Evolutionary conservation across 2,329 filamentous ascomycete species (phyloP), one percentile per base, ranked within the genome.

Genomic region (Monilinia vaccinii-corymbosi): DNA sequence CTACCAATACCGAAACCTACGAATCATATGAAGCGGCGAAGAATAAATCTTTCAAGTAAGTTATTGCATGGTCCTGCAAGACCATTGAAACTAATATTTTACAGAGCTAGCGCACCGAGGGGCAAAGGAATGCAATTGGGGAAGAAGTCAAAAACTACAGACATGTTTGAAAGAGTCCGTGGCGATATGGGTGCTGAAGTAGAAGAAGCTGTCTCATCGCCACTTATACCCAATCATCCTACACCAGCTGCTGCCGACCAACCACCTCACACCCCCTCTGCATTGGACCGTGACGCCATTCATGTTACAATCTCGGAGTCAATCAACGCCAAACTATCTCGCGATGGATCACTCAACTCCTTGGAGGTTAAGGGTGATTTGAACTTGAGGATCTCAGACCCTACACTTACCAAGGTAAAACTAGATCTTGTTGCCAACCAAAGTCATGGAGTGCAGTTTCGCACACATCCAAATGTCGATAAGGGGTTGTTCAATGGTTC

Each of bases 81-180:
- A 74, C 63, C 32, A 50, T 62, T 44, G 61, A 65, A 7, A 25
- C 34, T 59, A 23, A 59, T 21, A 38, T 31, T 53, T 46, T 18
- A 51, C 65, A 83, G 79, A 71, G 77, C 81, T 55, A 72, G 83
- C 70, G 83, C 89, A 55, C 83, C 87, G 62, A 91, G 95, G 76
- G 91, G 91, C 69, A 99, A 99, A 79, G 94, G 94, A 67, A 99
- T 99, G 95, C 93, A 97, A 75, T 80, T 99, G 60, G 94, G 94
- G 75, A 97, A 97, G 80, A 99, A 99, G 78, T 96, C 90, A 62
- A 97, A 97, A 79, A 92, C 90, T 25, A 96, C 89, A 34, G 93
- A 96, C 74, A 96, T 97, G 81, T 97, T 96, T 73, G 93, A 97
- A 75, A 89, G 92, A 70, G 92, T 99, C 38, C 87, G 91, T 66